phyloP scores from a whole-genome alignment of 2,329 filamentous ascomycete species.

The Cryphonectria japonica region DNA sequence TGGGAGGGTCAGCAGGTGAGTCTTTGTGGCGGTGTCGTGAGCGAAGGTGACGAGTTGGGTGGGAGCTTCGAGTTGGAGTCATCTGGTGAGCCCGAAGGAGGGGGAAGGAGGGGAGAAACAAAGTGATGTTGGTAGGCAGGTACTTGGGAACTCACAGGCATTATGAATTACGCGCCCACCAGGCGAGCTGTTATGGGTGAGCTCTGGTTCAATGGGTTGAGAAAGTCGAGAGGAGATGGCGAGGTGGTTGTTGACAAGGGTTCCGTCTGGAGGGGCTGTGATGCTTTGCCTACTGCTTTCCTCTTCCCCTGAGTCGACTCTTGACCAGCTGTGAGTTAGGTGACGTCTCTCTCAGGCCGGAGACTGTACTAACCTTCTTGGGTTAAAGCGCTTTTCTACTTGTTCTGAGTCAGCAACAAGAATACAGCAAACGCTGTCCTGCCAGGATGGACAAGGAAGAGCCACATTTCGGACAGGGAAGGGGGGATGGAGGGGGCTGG shows the following conservation, averaged over 20 bases:
- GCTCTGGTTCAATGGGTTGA: not conserved
- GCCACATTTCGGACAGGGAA: slow-evolving; percentile 15
- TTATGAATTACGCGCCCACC: slow-evolving; percentile 28
- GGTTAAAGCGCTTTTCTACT: not conserved
- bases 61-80: not conserved
- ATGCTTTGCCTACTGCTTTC: slow-evolving; percentile 5
- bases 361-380: not conserved
- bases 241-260: slow-evolving; percentile 4
- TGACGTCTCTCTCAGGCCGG: slow-evolving; percentile 5
- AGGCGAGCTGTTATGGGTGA: slow-evolving; percentile 31
- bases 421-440: not conserved
- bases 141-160: slow-evolving; percentile 31
- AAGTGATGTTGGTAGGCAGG: not conserved
- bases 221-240: not conserved
- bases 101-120: not conserved
- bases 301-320: slow-evolving; percentile 15
- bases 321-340: slow-evolving; percentile 4
- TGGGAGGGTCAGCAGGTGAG: slow-evolving; percentile 33
- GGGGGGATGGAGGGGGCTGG: slow-evolving; percentile 14
- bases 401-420: slow-evolving; percentile 8
- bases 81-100: not conserved
- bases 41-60: slow-evolving; percentile 1
- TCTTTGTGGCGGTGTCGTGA: slow-evolving; percentile 4
- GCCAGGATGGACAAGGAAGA: slow-evolving; percentile 4
- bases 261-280: not conserved